Conservation (phyloP, 768 basidiomycete species). For the Lactarius trivialis region DNA sequence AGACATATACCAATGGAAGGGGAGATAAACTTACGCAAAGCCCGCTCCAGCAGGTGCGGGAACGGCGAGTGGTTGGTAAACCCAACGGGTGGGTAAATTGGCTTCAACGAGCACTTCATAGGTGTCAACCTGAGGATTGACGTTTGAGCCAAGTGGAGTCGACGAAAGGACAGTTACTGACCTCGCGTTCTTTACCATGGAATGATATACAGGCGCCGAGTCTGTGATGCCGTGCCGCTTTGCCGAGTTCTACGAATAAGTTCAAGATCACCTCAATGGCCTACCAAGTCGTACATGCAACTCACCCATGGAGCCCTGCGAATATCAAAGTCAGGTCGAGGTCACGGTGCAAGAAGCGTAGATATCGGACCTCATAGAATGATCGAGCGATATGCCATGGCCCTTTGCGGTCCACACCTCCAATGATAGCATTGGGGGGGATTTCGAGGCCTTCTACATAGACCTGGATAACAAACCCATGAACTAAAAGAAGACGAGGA, state of each 20-base stretch:
- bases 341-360: not conserved
- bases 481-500: not conserved
- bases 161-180: conserved; percentile 15
- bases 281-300: not conserved
- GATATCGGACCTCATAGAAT: conserved; percentile 19
- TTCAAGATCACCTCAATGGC: not conserved
- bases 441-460: conserved; percentile 17
- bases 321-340: not conserved
- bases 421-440: conserved; percentile 21
- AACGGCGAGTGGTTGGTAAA: not conserved
- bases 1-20: not conserved
- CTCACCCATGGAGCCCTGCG: conserved; percentile 18
- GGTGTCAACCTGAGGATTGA: conserved; percentile 24
- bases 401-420: conserved; percentile 17
- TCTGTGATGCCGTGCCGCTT: conserved; percentile 29
- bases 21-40: conserved; percentile 4
- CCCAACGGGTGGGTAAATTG: conserved; percentile 18
- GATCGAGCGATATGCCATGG: conserved; percentile 19
- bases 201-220: conserved; percentile 31
- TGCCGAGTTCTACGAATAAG: conserved; percentile 30
- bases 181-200: conserved; percentile 32
- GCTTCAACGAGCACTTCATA: conserved; percentile 34
- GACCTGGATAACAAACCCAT: conserved; percentile 5
- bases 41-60: not conserved
- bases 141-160: not conserved